These are phyloP conservation scores for Microbotryum silenes-acaulis DNA, from an alignment of 1,284 basidiomycete genomes.

Conservation along the genomic window DNA sequence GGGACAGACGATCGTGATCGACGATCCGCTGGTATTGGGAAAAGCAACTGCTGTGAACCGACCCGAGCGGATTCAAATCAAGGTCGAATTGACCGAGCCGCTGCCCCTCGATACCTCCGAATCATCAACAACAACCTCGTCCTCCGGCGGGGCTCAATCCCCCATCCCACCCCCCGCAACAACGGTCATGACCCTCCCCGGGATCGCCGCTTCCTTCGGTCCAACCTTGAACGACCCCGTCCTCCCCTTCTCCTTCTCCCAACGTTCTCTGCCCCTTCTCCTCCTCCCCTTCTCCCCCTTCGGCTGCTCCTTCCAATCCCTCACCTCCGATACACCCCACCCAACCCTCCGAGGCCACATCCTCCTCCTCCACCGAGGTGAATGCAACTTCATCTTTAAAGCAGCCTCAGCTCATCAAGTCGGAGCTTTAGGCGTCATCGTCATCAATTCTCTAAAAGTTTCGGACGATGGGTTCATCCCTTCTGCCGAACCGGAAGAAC, in stretches of 20 bases:
- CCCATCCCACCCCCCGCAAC: neutral
- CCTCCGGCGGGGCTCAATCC: constrained; percentile 7
- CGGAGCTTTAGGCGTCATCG: constrained; percentile 29
- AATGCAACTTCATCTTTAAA: constrained; percentile 33
- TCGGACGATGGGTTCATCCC: constrained; percentile 27
- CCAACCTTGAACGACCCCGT: constrained; percentile 4
- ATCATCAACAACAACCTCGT: neutral
- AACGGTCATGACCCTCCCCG: too few relatives aligned
- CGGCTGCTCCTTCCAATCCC: neutral
- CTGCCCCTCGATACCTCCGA: neutral
- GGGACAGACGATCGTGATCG: constrained; percentile 23
- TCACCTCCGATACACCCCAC: neutral
- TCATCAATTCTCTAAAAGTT: constrained; percentile 9
- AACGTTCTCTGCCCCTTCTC: constrained; percentile 5
- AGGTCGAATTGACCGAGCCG: constrained; percentile 2
- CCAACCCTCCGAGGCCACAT: constrained; percentile 7
- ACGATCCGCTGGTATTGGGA: constrained; percentile 28
- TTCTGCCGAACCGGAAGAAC: constrained; percentile 16
- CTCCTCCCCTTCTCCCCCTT: neutral
- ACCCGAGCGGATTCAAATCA: constrained; percentile 9
- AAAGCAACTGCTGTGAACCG: neutral
- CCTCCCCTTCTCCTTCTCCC: constrained; percentile 7
- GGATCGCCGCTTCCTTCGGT: neutral
- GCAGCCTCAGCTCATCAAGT: constrained; percentile 25
- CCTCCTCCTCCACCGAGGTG: constrained; percentile 28